phyloP scores from a whole-genome alignment of 2,329 filamentous ascomycete species.

The Aspergillus neotritici region DNA sequence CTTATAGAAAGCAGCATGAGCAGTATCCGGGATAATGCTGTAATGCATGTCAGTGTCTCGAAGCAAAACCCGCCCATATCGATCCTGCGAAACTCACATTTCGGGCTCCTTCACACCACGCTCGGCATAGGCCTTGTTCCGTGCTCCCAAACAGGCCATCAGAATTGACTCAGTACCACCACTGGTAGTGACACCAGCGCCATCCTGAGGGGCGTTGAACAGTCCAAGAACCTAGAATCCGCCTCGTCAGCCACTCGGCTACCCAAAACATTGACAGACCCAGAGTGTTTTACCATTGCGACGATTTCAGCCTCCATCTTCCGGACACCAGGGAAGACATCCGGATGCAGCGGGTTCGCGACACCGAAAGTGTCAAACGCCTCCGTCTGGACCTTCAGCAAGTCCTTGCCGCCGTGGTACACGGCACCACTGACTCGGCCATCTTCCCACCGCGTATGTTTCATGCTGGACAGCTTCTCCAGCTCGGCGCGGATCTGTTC shows the following conservation, averaged over 20 bases:
- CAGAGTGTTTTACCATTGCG: conserved; percentile 65
- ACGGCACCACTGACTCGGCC: conserved; percentile 91
- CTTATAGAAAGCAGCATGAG: conserved; percentile 94
- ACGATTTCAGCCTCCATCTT: conserved; percentile 99
- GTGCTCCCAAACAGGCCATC: conserved; percentile 85
- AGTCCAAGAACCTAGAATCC: conserved; percentile 57
- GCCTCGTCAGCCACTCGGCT: conserved; percentile 4
- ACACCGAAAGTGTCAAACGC: conserved; percentile 94
- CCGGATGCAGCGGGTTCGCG: conserved; percentile 92
- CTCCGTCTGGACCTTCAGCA: conserved; percentile 81
- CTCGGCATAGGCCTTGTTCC: conserved; percentile 82
- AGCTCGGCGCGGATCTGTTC: conserved; percentile 78
- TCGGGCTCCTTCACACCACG: conserved; percentile 86
- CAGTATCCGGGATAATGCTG: conserved; percentile 89
- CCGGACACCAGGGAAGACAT: conserved; percentile 93
- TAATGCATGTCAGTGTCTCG: conserved; percentile 13
- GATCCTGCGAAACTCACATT: conserved; percentile 57
- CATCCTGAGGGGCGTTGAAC: conserved; percentile 82
- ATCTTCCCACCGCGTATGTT: conserved; percentile 96
- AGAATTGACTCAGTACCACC: conserved; percentile 95
- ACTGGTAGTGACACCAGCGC: conserved; percentile 81
- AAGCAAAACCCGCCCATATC: not conserved
- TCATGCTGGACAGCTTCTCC: conserved; percentile 70
- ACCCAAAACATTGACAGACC: not conserved
- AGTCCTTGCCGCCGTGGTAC: conserved; percentile 82